Evolutionary conservation across 192 early-diverging fungal species (phyloP), one percentile per base, ranked within the genome.

Genomic region (Thoreauomyces humboldtii): DNA sequence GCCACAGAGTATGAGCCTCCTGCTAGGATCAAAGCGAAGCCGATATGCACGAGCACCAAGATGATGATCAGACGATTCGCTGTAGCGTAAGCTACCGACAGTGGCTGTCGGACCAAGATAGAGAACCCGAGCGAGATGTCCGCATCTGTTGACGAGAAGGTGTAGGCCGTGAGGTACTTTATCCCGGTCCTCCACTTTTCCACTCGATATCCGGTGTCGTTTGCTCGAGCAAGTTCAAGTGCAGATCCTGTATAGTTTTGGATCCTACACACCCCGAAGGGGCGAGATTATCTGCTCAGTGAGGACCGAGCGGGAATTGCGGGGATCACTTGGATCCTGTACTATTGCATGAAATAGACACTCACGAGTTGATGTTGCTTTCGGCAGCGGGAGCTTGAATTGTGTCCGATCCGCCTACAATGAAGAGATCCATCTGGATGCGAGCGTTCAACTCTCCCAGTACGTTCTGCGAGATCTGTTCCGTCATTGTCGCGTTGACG

Each of bases 131-230:
- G 31, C 19, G 15, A 51, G 17, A 69, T 62, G 17, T 1, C 45
- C 0, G 9, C 17, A 29, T 33, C 67, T 59, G 25, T 55, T 29
- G 28, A 28, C 7, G 14, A 31, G 5, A 34, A 27, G 11, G 59
- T 41, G 43, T 48, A 69, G 5, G 33, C 58, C 12, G 52, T 55
- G 1, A 69, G 29, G 25, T 61, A 69, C 4, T 55, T 7, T 15
- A 0, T 34, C 1, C 67, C 67, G 27, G 27, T 36, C 9, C 59
- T 58, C 67, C 67, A 69, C 27, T 14, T 15, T 48, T 61, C 67
- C 12, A 36, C 67, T 15, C 50, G 21, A 29, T 52, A 52, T 52
- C 50, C 50, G 14, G 50, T 52, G 6, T 15, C 14, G 5, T 31
- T 44, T 56, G 9, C 36, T 29, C 44, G 21, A 22, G 59, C 59